Evolutionary conservation across 2,329 filamentous ascomycete species (phyloP), one percentile per base, ranked within the genome.

Genomic region (Teratosphaeria viscida): DNA sequence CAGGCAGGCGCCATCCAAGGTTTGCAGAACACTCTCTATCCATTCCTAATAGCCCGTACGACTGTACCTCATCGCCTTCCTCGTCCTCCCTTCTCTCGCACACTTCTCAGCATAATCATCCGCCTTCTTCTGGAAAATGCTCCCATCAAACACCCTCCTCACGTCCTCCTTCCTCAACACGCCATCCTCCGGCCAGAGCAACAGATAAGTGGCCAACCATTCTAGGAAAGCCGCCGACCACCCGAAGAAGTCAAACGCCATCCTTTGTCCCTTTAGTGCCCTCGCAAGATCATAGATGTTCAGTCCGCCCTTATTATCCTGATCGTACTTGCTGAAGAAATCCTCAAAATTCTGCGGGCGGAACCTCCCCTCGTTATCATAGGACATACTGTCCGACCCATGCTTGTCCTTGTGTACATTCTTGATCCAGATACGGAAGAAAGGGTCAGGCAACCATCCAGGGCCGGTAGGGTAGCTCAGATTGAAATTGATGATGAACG

Each of bases 91-190:
- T 26, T 59, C n/a, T 39, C 39, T 52, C 3, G 37, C 54, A 14
- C 23, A 34, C 63, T 64, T 69, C 58, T 54, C 60, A 32, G 65
- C 64, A 59, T 67, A 68, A 59, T 73, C 71, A 55, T 72, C 66
- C 5, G 72, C 73, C 60, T 76, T 74, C 23, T 68, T 72, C 61
- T 78, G 77, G 62, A 80, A 82, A 52, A 81, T 73, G 66, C 78
- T 80, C 8, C 81, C 80, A 67, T 82, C 79, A 63, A 78, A 82
- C 5, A 82, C 71, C 7, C 76, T 67, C n/a, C 79, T 68, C 19
- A 82, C 74, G 57, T 85, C 82, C 54, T 85, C 81, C 70, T 85
- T 85, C 66, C 71, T 75, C 71, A 85, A 77, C 56, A 74, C 73
- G 0, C 82, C 82, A 66, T 85, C 80, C 49, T 77, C 75, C 0